Evolutionary conservation across 768 basidiomycete genomes (phyloP).

Genomic region (Pulveroboletus sp.): DNA sequence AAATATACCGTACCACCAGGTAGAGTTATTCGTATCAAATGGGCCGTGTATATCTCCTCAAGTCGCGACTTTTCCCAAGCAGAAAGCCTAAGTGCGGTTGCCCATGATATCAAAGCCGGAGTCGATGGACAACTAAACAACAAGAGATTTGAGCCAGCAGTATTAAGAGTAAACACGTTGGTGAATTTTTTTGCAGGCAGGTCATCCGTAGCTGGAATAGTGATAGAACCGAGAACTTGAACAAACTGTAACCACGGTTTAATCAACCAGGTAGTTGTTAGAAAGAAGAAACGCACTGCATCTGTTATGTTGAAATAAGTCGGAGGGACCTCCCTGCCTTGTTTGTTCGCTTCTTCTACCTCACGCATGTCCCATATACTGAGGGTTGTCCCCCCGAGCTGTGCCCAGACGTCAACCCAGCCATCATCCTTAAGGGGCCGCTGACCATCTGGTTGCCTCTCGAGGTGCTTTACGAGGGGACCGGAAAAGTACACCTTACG

Average conservation of each 20-base stretch:
- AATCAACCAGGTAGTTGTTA: neutral
- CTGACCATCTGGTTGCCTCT: conserved; percentile 74
- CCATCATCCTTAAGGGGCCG: conserved; percentile 66
- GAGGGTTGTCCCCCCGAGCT: conserved; percentile 83
- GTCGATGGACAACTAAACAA: conserved; percentile 82
- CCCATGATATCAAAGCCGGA: conserved; percentile 77
- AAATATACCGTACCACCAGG: conserved; percentile 36
- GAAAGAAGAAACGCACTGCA: conserved; percentile 52
- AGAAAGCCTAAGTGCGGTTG: conserved; percentile 81
- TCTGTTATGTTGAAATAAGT: conserved; percentile 85
- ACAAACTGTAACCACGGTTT: conserved; percentile 51
- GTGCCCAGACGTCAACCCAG: conserved; percentile 86
- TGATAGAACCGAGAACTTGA: conserved; percentile 71
- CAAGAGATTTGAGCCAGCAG: conserved; percentile 86
- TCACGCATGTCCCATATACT: conserved; percentile 91
- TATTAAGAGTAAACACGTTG: conserved; percentile 88
- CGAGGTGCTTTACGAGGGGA: conserved; percentile 69
- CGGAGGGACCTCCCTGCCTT: conserved; percentile 80
- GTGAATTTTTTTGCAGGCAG: conserved; percentile 54
- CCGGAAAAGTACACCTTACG: conserved; percentile 88
- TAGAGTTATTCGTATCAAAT: conserved; percentile 79
- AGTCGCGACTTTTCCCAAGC: conserved; percentile 94
- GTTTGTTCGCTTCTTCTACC: conserved; percentile 76
- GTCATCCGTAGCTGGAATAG: conserved; percentile 49
- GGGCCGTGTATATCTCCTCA: conserved; percentile 97